Evolutionary conservation across 371 early-diverging fungal genomes (phyloP).

Genomic region (Saksenaea oblongispora): DNA sequence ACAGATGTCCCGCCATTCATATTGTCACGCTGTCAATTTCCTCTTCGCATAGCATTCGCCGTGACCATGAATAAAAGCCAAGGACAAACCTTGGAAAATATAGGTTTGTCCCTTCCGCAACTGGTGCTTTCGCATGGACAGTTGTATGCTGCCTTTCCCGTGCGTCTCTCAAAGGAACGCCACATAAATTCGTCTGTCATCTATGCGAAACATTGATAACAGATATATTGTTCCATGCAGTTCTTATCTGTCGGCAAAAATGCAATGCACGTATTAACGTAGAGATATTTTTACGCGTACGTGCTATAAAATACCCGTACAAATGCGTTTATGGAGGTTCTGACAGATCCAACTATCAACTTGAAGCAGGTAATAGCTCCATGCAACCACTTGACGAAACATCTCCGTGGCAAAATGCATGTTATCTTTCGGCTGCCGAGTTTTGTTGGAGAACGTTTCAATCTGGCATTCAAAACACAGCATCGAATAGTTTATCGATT

Average conservation of each 20-base stretch:
- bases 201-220: slow-evolving; percentile 34
- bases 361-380: not conserved
- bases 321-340: slow-evolving; percentile 43
- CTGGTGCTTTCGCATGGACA: slow-evolving; percentile 12
- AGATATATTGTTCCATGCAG: slow-evolving; percentile 11
- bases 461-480: not conserved
- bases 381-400: not conserved
- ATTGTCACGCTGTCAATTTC: slow-evolving; percentile 13
- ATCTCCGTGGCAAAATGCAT: slow-evolving; percentile 4
- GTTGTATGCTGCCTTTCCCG: slow-evolving; percentile 21
- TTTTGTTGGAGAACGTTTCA: not conserved
- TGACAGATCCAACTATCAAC: slow-evolving; percentile 12
- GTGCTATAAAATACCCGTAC: slow-evolving; percentile 34
- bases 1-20: not conserved
- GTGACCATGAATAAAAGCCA: slow-evolving; percentile 30
- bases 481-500: not conserved
- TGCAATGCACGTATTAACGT: too few species aligned
- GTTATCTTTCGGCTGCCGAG: not conserved
- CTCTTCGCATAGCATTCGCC: slow-evolving; percentile 21
- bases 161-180: not conserved
- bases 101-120: slow-evolving; percentile 16
- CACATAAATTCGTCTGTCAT: too few species aligned
- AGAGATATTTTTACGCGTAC: not conserved
- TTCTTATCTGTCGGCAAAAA: too few species aligned
- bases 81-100: slow-evolving; percentile 20